phyloP scores from a whole-genome alignment of 2,329 filamentous ascomycete genomes.

The Aspergillus persii region DNA sequence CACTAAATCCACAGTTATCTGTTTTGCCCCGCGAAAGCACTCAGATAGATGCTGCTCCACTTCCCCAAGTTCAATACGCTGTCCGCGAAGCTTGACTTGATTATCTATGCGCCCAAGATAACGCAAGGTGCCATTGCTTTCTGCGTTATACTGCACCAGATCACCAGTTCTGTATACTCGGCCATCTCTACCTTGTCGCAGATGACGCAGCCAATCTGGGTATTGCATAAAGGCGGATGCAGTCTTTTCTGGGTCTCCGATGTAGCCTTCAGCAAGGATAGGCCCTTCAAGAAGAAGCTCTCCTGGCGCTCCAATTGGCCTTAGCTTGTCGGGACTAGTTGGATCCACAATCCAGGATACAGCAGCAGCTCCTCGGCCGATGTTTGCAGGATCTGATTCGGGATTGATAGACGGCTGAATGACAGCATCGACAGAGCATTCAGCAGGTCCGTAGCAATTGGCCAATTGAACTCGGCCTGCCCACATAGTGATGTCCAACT shows the following conservation, averaged over 20 bases:
- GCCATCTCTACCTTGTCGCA: neutral
- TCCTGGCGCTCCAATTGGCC: conserved; percentile 17
- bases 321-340: conserved; percentile 20
- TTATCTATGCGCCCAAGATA: conserved; percentile 56
- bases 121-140: conserved; percentile 12
- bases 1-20: conserved; percentile 3
- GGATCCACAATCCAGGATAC: conserved; percentile 33
- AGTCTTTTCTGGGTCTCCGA: conserved; percentile 27
- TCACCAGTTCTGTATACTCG: conserved; percentile 23
- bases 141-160: conserved; percentile 14
- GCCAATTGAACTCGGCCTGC: neutral
- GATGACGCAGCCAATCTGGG: conserved; percentile 16
- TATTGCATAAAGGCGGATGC: conserved; percentile 21
- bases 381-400: neutral
- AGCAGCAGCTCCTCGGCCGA: neutral
- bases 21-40: conserved; percentile 14
- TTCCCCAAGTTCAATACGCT: conserved; percentile 55
- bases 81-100: conserved; percentile 62
- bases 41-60: conserved; percentile 35
- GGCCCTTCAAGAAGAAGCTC: conserved; percentile 9
- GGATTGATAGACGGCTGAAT: neutral
- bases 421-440: conserved; percentile 6
- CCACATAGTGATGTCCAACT: conserved; percentile 10
- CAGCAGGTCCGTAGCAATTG: conserved; percentile 11
- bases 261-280: conserved; percentile 34